Base-by-base conservation (phyloP, 306 rosid species). In the Cicer pinnatifidum region DNA sequence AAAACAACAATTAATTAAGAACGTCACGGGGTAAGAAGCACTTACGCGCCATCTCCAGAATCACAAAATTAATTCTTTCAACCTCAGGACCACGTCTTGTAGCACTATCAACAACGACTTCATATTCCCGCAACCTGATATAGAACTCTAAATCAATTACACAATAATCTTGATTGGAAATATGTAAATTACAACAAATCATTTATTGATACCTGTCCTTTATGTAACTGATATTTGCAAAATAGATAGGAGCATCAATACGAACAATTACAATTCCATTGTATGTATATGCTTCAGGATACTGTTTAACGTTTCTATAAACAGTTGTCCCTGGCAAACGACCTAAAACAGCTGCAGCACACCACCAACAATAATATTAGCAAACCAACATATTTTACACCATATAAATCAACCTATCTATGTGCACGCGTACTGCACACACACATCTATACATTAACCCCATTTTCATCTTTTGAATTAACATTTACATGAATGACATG, bases 261-360 rank as follows among this genome's bases (percentile, higher is more conserved):
- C 99, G 95, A 81, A 94, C 97, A 66, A 94, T 81, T 81, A 91
- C 99, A 83, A 91, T 89, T 58, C 99, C 99, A 81, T 94, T 88
- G 81, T 91, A 94, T 61, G 96, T 89, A 84, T 91, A 94, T 65
- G 99, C 88, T 83, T 94, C 97, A 10, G 96, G 97, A 85, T 91
- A 94, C 79, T 94, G 97, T 61, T 82, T 87, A 58, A 85, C 75
- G 75, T 94, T 94, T 87, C 99, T 88, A 71, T 89, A 91, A 19
- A 94, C 86, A 19, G 99, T 94, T 77, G 99, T 94, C 37, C 99
- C 99, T 1, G 99, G 99, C 88, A 94, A 93, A 70, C 99, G 96
- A 69, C 99, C 96, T 87, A 94, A 87, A 80, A 94, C 95, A 86
- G 99, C 99, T 94, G 95, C 78, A 85, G 75, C 35, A 71, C 71